Conservation (phyloP, 768 basidiomycete genomes). For the Termitomyces sp. region DNA sequence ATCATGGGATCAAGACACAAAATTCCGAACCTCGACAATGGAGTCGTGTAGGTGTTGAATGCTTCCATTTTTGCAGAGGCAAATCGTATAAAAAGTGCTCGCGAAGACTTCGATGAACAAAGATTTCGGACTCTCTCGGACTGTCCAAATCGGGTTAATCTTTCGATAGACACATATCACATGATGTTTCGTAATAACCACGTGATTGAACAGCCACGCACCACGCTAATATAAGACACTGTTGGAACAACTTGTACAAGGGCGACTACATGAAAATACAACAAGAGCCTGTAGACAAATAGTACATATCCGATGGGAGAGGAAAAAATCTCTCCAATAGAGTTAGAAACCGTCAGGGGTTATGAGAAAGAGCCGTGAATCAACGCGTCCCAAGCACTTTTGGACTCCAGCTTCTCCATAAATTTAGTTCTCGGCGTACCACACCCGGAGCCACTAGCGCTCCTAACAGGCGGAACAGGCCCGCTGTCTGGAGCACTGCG, state of each 20-base stretch:
- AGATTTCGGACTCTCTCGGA: slow-evolving; percentile 2
- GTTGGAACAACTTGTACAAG: not conserved
- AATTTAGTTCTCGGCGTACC: slow-evolving; percentile 42
- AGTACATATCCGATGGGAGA: slow-evolving; percentile 4
- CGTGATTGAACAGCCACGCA: not conserved
- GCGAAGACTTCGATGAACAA: not conserved
- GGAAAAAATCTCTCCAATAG: not conserved
- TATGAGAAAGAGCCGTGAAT: slow-evolving; percentile 65
- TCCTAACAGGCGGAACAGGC: slow-evolving; percentile 4
- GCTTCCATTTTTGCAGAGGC: slow-evolving; percentile 38
- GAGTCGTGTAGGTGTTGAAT: slow-evolving; percentile 74
- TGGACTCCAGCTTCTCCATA: slow-evolving; percentile 51
- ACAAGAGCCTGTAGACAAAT: not conserved
- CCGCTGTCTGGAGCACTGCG: slow-evolving; percentile 11
- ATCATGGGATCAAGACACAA: not conserved
- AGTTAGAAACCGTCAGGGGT: slow-evolving; percentile 10
- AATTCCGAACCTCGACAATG: slow-evolving; percentile 61
- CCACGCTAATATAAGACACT: not conserved
- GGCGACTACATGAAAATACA: not conserved
- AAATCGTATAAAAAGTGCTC: not conserved
- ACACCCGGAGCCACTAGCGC: slow-evolving; percentile 14
- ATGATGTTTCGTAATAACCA: not conserved
- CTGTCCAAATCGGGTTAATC: not conserved
- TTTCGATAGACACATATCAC: not conserved
- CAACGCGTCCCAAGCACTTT: slow-evolving; percentile 64